A percentile compares a stretch with the other conserved stretches of the same genome.
Evolutionary conservation across 192 early-diverging fungal species (phyloP).

Genomic region (Coemansia sp.): DNA sequence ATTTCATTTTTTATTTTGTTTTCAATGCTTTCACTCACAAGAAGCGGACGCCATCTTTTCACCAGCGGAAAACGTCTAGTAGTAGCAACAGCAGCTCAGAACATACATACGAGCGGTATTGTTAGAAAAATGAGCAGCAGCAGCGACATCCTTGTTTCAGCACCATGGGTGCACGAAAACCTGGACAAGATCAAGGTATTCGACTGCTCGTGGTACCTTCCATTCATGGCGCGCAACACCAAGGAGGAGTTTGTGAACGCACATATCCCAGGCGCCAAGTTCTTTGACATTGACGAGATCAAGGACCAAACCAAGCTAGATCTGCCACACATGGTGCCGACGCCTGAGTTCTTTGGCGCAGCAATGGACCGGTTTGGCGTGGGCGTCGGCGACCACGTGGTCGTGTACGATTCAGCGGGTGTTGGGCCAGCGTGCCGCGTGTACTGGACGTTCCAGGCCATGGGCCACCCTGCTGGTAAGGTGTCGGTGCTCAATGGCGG

Average conservation of each 20-base stretch:
- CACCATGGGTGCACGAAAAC: constrained; percentile 63
- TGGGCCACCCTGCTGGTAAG: constrained; percentile 85
- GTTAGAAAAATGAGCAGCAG: not conserved
- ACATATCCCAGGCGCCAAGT: constrained; percentile 72
- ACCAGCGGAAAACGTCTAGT: no score
- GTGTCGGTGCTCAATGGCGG: constrained; percentile 91
- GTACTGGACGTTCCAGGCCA: constrained; percentile 88
- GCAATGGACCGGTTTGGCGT: constrained; percentile 76
- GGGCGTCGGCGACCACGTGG: constrained; percentile 75
- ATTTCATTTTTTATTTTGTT: no score
- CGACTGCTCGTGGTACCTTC: constrained; percentile 94
- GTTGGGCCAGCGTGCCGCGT: constrained; percentile 81
- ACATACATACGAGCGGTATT: not conserved
- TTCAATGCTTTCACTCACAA: no score
- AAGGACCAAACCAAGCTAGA: constrained; percentile 65
- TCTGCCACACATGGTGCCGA: constrained; percentile 93
- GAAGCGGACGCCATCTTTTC: no score
- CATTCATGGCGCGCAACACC: constrained; percentile 65
- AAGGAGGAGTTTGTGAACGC: constrained; percentile 68
- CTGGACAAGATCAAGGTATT: constrained; percentile 68
- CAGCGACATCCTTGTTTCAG: constrained; percentile 44
- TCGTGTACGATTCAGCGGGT: constrained; percentile 86
- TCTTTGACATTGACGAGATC: constrained; percentile 89
- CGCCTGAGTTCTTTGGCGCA: constrained; percentile 66
- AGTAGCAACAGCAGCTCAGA: not conserved